Base-by-base conservation (phyloP, 129 eudicot genomes). In the Arctium lappa region DNA sequence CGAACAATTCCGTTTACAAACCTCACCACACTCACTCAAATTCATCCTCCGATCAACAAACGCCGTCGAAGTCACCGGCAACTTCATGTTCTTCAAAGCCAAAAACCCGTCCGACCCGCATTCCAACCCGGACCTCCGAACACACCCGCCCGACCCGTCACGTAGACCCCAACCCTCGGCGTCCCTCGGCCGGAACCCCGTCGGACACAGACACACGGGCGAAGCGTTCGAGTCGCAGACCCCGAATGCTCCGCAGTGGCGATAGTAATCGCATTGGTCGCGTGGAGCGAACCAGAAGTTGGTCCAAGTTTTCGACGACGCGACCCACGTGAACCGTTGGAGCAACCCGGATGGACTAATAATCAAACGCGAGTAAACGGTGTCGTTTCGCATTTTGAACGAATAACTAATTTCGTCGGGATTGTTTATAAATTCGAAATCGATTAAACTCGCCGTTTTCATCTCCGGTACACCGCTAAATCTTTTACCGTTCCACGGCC, bases 91-190 rank as follows among this genome's bases (percentile, higher is more conserved):
- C 42, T 80, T 86, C 88, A 94, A 16, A 0, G 39, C 22, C 75
- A 79, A 16, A 79, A 94, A 94, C 10, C 87, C 92, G 40, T 92
- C 98, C 8, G 48, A 65, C 40, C 38, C 76, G 79, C 98, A 94
- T 3, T 87, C 83, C 86, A 94, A 82, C 1, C 75, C 38, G 31
- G 74, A 69, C 31, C 15, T 70, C 83, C 97, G 73, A 30, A 88
- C 84, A 79, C 98, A 94, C 86, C 98, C 97, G 56, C 71, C 89
- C 1, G 93, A 86, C 77, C 98, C 93, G 36, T 94, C 94, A 44
- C 97, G 86, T 60, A 89, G 69, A 33, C 30, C 76, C 97, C 97
- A 92, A 0, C 89, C 95, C 72, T 62, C 80, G 7, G 37, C 36
- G 76, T 89, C 82, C 73, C 78, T 90, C 0, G 95, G 94, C 76